Percentiles rank a stretch among this genome's conserved stretches.
These are phyloP conservation scores for Populus hybrid DNA, from an alignment of 441 rosid genomes.

Conservation along the genomic window DNA sequence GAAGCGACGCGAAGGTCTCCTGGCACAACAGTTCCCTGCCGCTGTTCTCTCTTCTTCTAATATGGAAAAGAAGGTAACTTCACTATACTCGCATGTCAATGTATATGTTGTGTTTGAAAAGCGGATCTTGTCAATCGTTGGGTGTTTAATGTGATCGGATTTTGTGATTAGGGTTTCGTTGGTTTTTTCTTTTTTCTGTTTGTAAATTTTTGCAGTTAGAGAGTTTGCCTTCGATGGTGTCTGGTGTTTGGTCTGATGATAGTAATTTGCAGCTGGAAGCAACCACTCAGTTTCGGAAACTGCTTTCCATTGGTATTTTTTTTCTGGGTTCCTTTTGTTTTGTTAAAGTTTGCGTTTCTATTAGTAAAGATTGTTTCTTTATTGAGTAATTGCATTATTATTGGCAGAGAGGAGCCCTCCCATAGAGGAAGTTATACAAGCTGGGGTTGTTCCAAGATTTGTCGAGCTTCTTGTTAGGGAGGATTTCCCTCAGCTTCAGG, in stretches of 20 bases:
- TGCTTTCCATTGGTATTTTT: conserved; percentile 56
- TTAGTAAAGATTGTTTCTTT: neutral
- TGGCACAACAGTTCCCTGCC: conserved; percentile 38
- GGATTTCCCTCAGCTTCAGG: conserved; percentile 66
- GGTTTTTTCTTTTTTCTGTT: neutral
- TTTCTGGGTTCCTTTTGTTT: neutral
- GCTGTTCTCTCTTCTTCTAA: conserved; percentile 32
- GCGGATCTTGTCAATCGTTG: neutral
- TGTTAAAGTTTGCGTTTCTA: neutral
- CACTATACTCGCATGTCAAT: neutral
- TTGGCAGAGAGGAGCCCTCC: conserved; percentile 62
- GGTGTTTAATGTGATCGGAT: neutral
- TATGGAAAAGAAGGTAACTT: conserved; percentile 53
- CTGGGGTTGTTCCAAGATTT: conserved; percentile 70
- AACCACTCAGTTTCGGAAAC: conserved; percentile 60
- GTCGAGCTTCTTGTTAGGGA: conserved; percentile 64
- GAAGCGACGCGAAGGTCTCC: conserved; percentile 82
- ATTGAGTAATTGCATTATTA: neutral
- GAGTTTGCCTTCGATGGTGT: conserved; percentile 49
- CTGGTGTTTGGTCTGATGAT: conserved; percentile 57
- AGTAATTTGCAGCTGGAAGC: conserved; percentile 50
- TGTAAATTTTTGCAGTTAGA: conserved; percentile 42
- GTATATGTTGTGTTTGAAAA: no score
- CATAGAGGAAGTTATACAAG: conserved; percentile 58
- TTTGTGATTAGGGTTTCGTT: neutral